A percentile compares a stretch with the other conserved stretches of the same genome.
Evolutionary conservation across 805 yeast species (phyloP).

Genomic region (Saturnispora diversa): DNA sequence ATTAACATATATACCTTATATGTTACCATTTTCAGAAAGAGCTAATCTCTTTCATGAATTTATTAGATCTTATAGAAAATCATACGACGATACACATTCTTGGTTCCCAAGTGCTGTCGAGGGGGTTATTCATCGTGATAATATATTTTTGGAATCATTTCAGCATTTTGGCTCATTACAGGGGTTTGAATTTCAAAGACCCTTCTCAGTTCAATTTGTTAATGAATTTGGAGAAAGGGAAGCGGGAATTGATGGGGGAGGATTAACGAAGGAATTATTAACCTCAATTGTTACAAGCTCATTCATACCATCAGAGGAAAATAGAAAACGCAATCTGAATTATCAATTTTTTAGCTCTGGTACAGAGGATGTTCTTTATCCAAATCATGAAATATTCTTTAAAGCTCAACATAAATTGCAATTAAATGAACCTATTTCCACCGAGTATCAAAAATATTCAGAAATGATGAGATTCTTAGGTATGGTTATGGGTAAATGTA

Average conservation of each 20-base stretch:
- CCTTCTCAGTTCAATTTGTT: conserved; percentile 55
- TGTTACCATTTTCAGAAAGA: conserved; percentile 66
- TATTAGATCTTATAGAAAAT: conserved; percentile 43
- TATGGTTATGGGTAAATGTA: conserved; percentile 76
- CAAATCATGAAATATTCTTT: conserved; percentile 45
- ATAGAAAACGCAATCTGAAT: conserved; percentile 20
- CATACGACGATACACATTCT: conserved; percentile 19
- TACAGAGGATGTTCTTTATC: conserved; percentile 57
- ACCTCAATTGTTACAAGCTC: conserved; percentile 66
- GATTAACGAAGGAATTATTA: conserved; percentile 83
- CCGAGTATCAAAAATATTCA: conserved; percentile 15
- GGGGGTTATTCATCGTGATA: conserved; percentile 61
- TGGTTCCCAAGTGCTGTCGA: conserved; percentile 23
- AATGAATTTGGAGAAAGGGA: conserved; percentile 67
- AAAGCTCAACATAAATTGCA: conserved; percentile 22
- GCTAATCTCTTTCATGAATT: conserved; percentile 64
- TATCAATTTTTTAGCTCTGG: conserved; percentile 36
- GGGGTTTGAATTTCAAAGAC: conserved; percentile 51
- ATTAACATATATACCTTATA: conserved; percentile 63
- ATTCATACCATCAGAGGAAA: conserved; percentile 37
- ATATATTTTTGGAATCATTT: conserved; percentile 69
- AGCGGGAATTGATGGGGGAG: conserved; percentile 96
- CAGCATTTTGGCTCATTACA: conserved; percentile 40
- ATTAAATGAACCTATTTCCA: neutral
- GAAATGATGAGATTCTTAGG: conserved; percentile 59